phyloP scores from a whole-genome alignment of 2,329 filamentous ascomycete species.

The Rugonectria rugulosa region DNA sequence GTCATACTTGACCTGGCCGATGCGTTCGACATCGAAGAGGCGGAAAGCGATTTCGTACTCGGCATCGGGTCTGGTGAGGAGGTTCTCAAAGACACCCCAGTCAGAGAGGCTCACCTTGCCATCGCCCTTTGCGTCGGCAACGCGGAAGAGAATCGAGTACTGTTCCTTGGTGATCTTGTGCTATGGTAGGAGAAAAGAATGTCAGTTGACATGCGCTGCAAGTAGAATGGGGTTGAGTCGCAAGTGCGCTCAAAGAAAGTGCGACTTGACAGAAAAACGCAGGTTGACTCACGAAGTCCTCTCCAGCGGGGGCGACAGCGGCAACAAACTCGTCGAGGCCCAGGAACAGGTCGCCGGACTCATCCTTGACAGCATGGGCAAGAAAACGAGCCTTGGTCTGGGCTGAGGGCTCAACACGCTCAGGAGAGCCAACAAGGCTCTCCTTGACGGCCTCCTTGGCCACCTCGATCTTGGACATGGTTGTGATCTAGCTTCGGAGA shows the following conservation, averaged over 20 bases:
- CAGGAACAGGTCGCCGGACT: slow-evolving; percentile 81
- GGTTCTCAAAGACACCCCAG: slow-evolving; percentile 93
- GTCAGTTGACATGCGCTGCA: slow-evolving; percentile 14
- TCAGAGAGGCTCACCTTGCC: slow-evolving; percentile 82
- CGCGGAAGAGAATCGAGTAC: slow-evolving; percentile 90
- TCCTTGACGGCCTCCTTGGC: slow-evolving; percentile 81
- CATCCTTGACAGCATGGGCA: slow-evolving; percentile 77
- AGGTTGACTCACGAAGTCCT: slow-evolving; percentile 82
- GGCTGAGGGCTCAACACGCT: slow-evolving; percentile 70
- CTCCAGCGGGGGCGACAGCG: slow-evolving; percentile 83
- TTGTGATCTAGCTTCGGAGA: slow-evolving; percentile 31
- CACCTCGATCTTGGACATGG: slow-evolving; percentile 52
- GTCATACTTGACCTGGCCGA: slow-evolving; percentile 87
- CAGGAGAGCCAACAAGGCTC: slow-evolving; percentile 71
- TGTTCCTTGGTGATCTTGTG: slow-evolving; percentile 98
- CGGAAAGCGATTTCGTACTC: slow-evolving; percentile 99
- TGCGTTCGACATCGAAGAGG: slow-evolving; percentile 87
- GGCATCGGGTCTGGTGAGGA: slow-evolving; percentile 91
- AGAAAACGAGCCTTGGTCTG: slow-evolving; percentile 80
- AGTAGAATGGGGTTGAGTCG: background rate
- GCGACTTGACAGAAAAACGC: background rate
- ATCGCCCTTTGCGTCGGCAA: slow-evolving; percentile 80
- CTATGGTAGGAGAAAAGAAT: slow-evolving; percentile 57
- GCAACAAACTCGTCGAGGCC: slow-evolving; percentile 87
- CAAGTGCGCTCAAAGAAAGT: background rate